Evolutionary conservation across 2,329 filamentous ascomycete genomes (phyloP).

Genomic region (Cadophora sp.): DNA sequence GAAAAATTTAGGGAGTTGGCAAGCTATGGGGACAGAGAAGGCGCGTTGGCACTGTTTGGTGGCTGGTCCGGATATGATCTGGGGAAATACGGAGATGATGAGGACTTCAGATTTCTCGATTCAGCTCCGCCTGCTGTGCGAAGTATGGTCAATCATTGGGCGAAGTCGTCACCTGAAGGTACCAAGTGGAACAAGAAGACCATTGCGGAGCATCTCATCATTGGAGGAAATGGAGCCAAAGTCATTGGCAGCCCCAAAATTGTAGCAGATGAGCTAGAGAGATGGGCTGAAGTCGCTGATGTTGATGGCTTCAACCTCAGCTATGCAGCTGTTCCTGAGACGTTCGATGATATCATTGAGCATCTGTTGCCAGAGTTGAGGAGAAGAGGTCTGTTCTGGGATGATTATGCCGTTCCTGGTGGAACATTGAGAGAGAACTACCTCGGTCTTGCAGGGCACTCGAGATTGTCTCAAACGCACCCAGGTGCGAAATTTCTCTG

Average conservation of each 20-base stretch:
- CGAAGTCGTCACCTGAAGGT: constrained; percentile 45
- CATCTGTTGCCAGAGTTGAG: constrained; percentile 69
- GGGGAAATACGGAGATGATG: constrained; percentile 64
- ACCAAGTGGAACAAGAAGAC: constrained; percentile 45
- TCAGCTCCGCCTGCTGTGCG: constrained; percentile 50
- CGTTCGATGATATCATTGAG: constrained; percentile 72
- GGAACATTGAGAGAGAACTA: constrained; percentile 69
- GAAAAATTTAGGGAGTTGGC: constrained; percentile 68
- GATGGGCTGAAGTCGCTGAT: constrained; percentile 38
- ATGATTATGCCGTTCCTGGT: constrained; percentile 58
- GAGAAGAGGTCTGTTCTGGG: constrained; percentile 59
- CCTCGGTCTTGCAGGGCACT: constrained; percentile 57
- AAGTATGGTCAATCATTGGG: constrained; percentile 58
- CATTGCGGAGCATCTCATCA: constrained; percentile 38
- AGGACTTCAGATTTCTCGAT: constrained; percentile 64
- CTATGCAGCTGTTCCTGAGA: constrained; percentile 60
- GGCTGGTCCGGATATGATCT: constrained; percentile 77
- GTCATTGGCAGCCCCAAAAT: constrained; percentile 37
- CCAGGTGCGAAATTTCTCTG: constrained; percentile 50
- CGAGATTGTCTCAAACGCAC: constrained; percentile 59
- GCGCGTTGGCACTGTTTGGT: constrained; percentile 73
- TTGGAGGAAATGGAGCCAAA: constrained; percentile 38
- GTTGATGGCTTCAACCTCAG: constrained; percentile 40
- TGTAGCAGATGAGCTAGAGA: constrained; percentile 38
- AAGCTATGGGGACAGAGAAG: constrained; percentile 67